phyloP scores from a whole-genome alignment of 306 rosid species.

The cucumber (Cucumis sativus) region Cucumber_9930_V3 NC_026660.2:6051501-6052000 shows the following conservation, averaged over 20 bases:
- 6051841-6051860: background rate
- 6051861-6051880: background rate
- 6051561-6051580: no score
- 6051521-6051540: background rate
- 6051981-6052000: background rate
- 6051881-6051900: constrained; percentile 44
- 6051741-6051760: background rate
- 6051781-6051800: background rate
- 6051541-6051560: background rate
- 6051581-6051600: no score
- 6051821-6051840: background rate
- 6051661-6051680: no score
- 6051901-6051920: constrained; percentile 85
- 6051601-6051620: no score
- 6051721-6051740: background rate
- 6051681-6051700: no score
- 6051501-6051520: background rate
- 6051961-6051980: constrained; percentile 56
- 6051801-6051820: background rate
- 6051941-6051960: constrained; percentile 92
- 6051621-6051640: no score
- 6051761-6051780: background rate
- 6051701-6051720: no score
- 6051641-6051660: no score
- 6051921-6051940: constrained; percentile 95